Base-by-base conservation (phyloP, 2,329 filamentous ascomycete species). In the Volutella citrinella region DNA sequence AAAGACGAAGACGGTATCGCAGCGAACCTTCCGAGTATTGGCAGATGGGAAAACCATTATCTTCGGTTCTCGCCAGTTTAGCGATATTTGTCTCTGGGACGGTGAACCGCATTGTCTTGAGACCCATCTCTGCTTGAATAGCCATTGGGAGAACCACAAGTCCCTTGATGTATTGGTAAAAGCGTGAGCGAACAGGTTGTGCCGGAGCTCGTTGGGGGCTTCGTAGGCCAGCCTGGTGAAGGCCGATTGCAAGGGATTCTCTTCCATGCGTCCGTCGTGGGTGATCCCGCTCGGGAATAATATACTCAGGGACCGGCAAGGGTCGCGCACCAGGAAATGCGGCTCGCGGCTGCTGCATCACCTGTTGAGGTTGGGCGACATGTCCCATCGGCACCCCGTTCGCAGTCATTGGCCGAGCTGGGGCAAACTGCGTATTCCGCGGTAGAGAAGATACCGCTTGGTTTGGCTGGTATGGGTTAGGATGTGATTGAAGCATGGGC, bases 1-100 rank as follows among this genome's bases (percentile, higher is more conserved):
- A 76, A 52, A 84, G 84, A 9, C 87, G 81, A 15, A 95, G 51
- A 12, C 88, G 83, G 52, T 82, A 82, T 21, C 78, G 72, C 6
- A 75, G 59, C 30, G 75, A 78, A 5, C 76, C 75, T 38, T 78
- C 65, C 13, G 57, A 60, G 34, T 69, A 69, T 22, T 57, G 45
- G 18, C 59, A 62, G 5, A 64, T 52, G 0, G 63, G 49, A 64
- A 68, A 17, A 4, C 63, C 56, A 22, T 45, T 17, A 30, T 33
- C 10, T 13, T 47, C 27, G 24, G 42, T 31, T 23, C 42, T 48
- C 5, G 66, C 57, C 7, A 79, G 49, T 6, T 44, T 55, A 6
- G 34, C 42, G 14, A 65, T 44, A 3, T 66, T 54, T 3, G 60
- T 55, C 5, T 54, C 41, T 4, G 65, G 37, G 10, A 82, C 36